Base-by-base conservation (phyloP, 83 land plant genomes). In the Picea mariana region DNA sequence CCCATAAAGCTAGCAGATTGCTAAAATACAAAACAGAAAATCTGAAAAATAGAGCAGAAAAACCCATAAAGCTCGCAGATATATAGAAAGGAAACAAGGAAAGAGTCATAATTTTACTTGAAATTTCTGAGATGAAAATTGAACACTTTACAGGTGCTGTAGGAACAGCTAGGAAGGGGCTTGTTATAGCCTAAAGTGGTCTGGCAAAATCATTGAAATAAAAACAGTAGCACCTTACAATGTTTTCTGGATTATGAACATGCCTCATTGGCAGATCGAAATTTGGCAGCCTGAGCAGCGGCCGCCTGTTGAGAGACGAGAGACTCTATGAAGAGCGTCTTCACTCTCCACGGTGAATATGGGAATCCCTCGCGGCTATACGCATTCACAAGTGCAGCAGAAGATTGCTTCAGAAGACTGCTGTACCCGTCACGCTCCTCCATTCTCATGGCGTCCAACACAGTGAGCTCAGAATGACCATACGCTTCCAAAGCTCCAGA, bases 221-320 rank as follows among this genome's bases (percentile, higher is more conserved):
- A 27, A 27, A 27, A 27, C 31, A 27, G 31, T 27, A 27, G 31
- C 31, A 47, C 49, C 8, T 7, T 47, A 6, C 52, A 49, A 9
- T 49, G 11, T 49, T 9, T 49, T 8, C 2, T 8, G 1, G 9
- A 49, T 49, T 75, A 75, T 16, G 78, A 24, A 23, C 88, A 89
- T n/a, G 82, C 84, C 59, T 89, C 82, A 80, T 89, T 89, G 13
- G 91, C 91, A 20, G 55, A 12, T 0, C 75, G 47, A 42, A 91
- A 91, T 2, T 18, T 71, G 9, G 79, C 24, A 21, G 91, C 87
- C 66, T 83, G 86, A 6, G 26, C 67, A 49, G 86, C 38, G 0
- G 91, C 91, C 9, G 89, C 91, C 27, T 83, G 79, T 21, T 87
- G 77, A 0, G 93, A 89, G 17, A 91, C 89, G 40, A 91, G 44